These are phyloP conservation scores for Rhodosporidiobolus sp. DNA, from an alignment of 768 basidiomycete genomes.

Conservation along the genomic window DNA sequence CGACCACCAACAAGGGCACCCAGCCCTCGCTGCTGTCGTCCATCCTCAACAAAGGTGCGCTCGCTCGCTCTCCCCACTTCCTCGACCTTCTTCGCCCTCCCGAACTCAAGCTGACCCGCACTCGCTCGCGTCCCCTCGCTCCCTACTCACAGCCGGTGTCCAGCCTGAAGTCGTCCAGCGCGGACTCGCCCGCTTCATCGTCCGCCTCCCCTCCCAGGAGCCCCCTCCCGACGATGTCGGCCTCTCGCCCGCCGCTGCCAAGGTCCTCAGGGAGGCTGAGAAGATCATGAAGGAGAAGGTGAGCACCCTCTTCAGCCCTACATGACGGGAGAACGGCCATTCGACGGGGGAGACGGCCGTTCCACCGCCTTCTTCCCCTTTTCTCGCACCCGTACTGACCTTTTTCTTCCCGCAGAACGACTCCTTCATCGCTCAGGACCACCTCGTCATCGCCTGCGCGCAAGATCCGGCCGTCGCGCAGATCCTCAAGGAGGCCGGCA, in stretches of 20 bases:
- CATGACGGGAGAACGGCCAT: constrained; percentile 2
- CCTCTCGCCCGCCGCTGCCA: constrained; percentile 58
- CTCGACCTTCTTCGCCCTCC: background rate
- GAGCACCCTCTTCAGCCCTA: background rate
- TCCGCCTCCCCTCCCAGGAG: constrained; percentile 74
- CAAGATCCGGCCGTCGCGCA: constrained; percentile 66
- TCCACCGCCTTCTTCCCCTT: background rate
- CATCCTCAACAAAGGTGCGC: constrained; percentile 36
- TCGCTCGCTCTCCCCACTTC: background rate
- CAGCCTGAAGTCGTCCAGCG: constrained; percentile 67
- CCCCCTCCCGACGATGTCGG: constrained; percentile 80
- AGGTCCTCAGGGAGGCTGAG: constrained; percentile 72
- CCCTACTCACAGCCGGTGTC: constrained; percentile 76
- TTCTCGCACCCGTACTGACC: too few species aligned
- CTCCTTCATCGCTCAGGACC: constrained; percentile 88
- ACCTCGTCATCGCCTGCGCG: constrained; percentile 78
- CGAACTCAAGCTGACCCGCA: constrained; percentile 50
- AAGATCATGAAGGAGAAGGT: constrained; percentile 63
- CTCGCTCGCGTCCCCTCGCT: constrained; percentile 70
- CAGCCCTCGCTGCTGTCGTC: constrained; percentile 12
- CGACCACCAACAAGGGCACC: constrained; percentile 19
- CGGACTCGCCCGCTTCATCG: constrained; percentile 68
- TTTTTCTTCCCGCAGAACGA: constrained; percentile 57
- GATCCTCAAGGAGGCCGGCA: constrained; percentile 69
- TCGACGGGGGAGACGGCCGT: background rate